Evolutionary conservation across 805 yeast genomes (phyloP), one percentile per base, ranked within the genome.

Genomic region (Schizosaccharomyces pombe): DNA sequence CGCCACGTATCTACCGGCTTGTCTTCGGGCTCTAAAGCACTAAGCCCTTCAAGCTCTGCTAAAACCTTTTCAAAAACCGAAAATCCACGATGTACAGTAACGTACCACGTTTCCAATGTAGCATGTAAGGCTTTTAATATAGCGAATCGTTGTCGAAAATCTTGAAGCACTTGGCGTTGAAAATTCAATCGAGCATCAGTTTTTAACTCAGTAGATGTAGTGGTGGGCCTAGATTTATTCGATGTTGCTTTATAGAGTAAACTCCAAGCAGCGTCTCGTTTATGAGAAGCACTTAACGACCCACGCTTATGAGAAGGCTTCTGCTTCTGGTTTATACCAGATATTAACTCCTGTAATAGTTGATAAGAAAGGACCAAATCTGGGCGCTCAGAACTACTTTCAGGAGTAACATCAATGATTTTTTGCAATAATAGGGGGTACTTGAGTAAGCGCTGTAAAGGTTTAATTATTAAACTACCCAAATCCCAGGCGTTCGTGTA

Each of bases 391-490:
- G 49, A 30, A 26, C 26, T 43, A 26, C 30, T 26, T 12, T 43
- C 49, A 1, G 49, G 49, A 1, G 68, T 66, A 54, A 49, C 55
- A 6, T 63, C 61, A 6, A 66, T 57, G n/a, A 69, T 52, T n/a
- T 65, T 58, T 24, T 58, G 58, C 33, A 70, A 54, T 19, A 70
- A 60, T 26, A 70, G 57, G 0, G 73, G 73, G 52, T 73, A 72
- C 57, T 69, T 68, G 33, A 66, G 60, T 32, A 74, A 57, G 33
- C 76, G 60, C 59, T 73, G 75, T 4, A 74, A 65, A 0, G 77
- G 77, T 56, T 68, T 70, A 52, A 66, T 64, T 22, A 74, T 58
- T 33, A 73, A 60, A 4, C 68, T 61, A 52, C 70, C 72, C 47
- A 72, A 59, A 26, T 71, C 65, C 70, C 72, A 67, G 0, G 70